Evolutionary conservation across 768 basidiomycete species (phyloP).

Genomic region (Neoboletus subvelutipes): DNA sequence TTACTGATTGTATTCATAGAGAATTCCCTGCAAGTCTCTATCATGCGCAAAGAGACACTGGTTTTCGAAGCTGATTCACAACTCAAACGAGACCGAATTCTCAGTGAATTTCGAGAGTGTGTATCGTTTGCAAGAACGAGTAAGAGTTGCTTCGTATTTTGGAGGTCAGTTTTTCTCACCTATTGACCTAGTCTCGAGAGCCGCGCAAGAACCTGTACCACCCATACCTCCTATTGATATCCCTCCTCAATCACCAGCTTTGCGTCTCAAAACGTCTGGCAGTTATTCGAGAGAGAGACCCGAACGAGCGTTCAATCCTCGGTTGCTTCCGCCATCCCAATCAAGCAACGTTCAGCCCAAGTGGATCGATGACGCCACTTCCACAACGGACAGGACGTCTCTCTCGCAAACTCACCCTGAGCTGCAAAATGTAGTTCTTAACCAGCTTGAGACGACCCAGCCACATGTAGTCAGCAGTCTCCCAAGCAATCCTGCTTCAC

Average conservation of each 20-base stretch:
- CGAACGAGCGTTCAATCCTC: conserved; percentile 24
- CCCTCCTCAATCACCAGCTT: conserved; percentile 28
- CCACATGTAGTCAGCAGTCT: neutral
- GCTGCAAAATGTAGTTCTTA: conserved; percentile 1
- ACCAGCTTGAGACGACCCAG: conserved; percentile 5
- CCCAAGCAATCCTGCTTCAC: conserved; percentile 4
- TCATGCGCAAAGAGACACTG: conserved; percentile 88
- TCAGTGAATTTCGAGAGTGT: conserved; percentile 76
- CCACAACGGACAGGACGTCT: neutral
- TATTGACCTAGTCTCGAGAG: conserved; percentile 48
- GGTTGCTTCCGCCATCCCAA: conserved; percentile 3
- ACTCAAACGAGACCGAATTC: conserved; percentile 58
- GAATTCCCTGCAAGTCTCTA: conserved; percentile 68
- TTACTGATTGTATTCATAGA: conserved; percentile 44
- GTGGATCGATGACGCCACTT: neutral
- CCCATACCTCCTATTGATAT: conserved; percentile 54
- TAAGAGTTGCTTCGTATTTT: conserved; percentile 38
- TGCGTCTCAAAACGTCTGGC: neutral
- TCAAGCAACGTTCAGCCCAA: neutral
- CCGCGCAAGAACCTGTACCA: conserved; percentile 64
- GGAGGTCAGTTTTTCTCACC: conserved; percentile 3
- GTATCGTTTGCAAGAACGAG: conserved; percentile 76
- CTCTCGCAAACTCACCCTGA: conserved; percentile 5
- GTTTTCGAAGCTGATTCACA: conserved; percentile 60
- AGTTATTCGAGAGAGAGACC: conserved; percentile 17